Evolutionary conservation across 179 eudicot species (phyloP).

Genomic region (Beta macrorhiza): DNA sequence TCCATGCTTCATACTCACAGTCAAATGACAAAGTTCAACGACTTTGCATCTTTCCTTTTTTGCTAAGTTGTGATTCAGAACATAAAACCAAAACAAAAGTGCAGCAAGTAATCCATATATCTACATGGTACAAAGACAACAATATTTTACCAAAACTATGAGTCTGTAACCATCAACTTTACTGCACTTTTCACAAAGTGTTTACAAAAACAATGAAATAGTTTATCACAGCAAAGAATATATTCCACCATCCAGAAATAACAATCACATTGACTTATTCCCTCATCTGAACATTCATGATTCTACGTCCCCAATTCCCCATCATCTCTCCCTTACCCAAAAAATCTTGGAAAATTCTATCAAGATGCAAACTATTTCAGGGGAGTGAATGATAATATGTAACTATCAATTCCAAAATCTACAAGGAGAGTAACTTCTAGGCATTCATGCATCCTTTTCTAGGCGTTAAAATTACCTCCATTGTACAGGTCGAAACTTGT

Average conservation of each 20-base stretch:
- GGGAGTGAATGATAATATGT: neutral
- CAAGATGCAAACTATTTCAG: neutral
- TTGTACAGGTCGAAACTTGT: neutral
- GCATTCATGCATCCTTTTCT: neutral
- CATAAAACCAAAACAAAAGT: neutral
- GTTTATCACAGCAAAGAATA: neutral
- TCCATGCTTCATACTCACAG: neutral
- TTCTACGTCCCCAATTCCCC: neutral
- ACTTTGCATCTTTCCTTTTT: neutral
- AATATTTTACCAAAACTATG: neutral
- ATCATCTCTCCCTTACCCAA: slow-evolving; percentile 1
- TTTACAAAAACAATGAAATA: neutral
- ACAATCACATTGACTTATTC: neutral
- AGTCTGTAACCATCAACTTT: neutral
- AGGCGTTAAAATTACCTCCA: neutral
- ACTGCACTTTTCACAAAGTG: neutral
- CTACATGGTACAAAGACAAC: neutral
- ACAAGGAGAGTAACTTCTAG: neutral
- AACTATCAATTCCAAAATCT: neutral
- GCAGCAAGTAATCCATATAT: neutral
- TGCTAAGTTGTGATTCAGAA: neutral
- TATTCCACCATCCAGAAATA: neutral
- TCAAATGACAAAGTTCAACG: neutral
- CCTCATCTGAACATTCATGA: neutral
- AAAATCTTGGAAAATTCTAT: neutral